Evolutionary conservation across 1,139 yeast species (phyloP).

Genomic region (Kazachstania sp.): DNA sequence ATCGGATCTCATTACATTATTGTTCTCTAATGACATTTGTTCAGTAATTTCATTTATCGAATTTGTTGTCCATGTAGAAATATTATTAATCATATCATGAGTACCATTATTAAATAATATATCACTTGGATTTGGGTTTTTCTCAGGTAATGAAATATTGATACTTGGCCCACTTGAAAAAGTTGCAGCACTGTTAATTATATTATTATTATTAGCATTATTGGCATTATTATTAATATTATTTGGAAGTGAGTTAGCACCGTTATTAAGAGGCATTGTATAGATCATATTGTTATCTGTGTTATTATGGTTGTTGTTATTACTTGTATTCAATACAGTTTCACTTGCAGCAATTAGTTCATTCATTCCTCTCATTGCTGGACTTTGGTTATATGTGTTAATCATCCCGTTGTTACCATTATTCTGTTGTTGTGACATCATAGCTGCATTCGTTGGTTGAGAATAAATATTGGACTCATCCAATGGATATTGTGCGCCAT

Average conservation of each 20-base stretch:
- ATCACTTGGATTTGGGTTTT: slow-evolving; percentile 10
- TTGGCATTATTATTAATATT: not conserved
- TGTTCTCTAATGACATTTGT: not conserved
- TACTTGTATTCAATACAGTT: not conserved
- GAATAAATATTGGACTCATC: not conserved
- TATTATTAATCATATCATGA: slow-evolving; percentile 53
- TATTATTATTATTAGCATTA: not conserved
- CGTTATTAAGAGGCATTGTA: not conserved
- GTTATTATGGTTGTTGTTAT: not conserved
- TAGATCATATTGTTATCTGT: not conserved
- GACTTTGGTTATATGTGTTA: not conserved
- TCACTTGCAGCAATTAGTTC: not conserved
- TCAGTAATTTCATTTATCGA: slow-evolving; percentile 14
- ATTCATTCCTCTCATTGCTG: not conserved
- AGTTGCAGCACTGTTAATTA: not conserved
- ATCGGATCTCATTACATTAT: not conserved
- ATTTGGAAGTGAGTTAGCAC: not conserved
- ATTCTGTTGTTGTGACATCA: not conserved
- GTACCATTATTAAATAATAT: slow-evolving; percentile 42
- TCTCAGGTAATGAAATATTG: slow-evolving; percentile 1
- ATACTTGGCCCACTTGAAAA: not conserved
- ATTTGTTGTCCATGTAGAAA: slow-evolving; percentile 47
- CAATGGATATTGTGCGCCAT: not conserved
- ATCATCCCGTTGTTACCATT: not conserved
- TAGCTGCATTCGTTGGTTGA: not conserved